Percentiles rank a stretch among this genome's conserved stretches.
phyloP scores from a whole-genome alignment of 2,329 filamentous ascomycete species.

The Cladophialophora bantiana region DNA sequence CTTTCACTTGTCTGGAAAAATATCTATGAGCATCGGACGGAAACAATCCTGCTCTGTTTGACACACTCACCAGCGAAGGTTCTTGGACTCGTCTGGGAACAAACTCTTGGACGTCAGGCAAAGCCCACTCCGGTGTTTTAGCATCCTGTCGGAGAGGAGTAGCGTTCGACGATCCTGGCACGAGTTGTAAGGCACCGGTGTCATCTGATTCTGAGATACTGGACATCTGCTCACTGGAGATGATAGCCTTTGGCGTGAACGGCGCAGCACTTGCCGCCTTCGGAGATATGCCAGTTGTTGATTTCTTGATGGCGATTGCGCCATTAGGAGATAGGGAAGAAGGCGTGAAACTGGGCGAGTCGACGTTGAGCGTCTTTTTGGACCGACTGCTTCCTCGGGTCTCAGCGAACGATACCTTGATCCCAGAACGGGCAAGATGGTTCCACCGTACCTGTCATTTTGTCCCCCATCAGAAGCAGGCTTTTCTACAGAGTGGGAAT shows the following conservation, averaged over 20 bases:
- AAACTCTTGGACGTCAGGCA: slow-evolving; percentile 56
- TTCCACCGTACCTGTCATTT: slow-evolving; percentile 43
- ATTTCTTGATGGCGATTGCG: slow-evolving; percentile 33
- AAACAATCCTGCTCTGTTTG: not conserved
- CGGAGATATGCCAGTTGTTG: slow-evolving; percentile 69
- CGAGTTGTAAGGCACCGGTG: slow-evolving; percentile 22
- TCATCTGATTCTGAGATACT: slow-evolving; percentile 20
- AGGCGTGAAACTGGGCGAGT: slow-evolving; percentile 94
- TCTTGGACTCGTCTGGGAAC: slow-evolving; percentile 63
- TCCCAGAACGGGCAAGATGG: not conserved
- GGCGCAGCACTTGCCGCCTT: slow-evolving; percentile 86
- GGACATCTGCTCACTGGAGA: slow-evolving; percentile 47
- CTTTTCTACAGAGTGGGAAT: slow-evolving; percentile 67
- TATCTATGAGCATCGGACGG: not conserved
- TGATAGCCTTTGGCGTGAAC: slow-evolving; percentile 53
- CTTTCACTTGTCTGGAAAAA: slow-evolving; percentile 30
- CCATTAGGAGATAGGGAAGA: slow-evolving; percentile 59
- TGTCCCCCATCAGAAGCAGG: slow-evolving; percentile 47
- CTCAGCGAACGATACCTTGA: slow-evolving; percentile 5
- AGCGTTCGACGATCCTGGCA: slow-evolving; percentile 49
- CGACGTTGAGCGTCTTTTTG: slow-evolving; percentile 75
- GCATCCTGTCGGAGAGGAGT: slow-evolving; percentile 52
- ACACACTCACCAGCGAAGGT: slow-evolving; percentile 55
- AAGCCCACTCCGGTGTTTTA: slow-evolving; percentile 53
- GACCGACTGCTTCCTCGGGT: slow-evolving; percentile 23